A percentile compares a stretch with the other conserved stretches of the same genome.
Evolutionary conservation across 129 eudicot species (phyloP).

Genomic region (Chrysanthemum makinoi): DNA sequence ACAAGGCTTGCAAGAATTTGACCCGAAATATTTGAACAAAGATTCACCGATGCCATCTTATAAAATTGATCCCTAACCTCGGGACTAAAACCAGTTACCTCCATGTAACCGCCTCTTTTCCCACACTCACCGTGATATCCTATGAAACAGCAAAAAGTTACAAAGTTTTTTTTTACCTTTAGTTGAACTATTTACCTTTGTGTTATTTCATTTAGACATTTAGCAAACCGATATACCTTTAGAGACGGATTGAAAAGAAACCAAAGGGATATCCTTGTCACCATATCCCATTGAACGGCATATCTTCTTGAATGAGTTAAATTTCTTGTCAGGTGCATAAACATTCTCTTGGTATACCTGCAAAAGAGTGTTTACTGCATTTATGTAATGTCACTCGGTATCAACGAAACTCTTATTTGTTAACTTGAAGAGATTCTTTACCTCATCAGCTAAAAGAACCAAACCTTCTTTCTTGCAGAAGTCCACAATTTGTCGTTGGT

Average conservation of each 20-base stretch:
- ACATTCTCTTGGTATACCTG: conserved; percentile 95
- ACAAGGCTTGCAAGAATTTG: conserved; percentile 94
- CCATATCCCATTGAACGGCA: conserved; percentile 84
- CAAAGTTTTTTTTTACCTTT: neutral
- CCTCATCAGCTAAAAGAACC: conserved; percentile 98
- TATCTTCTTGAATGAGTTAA: conserved; percentile 86
- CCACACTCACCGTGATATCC: conserved; percentile 99
- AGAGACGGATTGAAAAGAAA: conserved; percentile 92
- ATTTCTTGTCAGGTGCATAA: conserved; percentile 83
- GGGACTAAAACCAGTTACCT: conserved; percentile 86
- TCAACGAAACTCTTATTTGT: neutral
- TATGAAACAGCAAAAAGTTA: conserved; percentile 19
- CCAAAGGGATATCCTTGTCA: conserved; percentile 79
- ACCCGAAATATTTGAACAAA: conserved; percentile 89
- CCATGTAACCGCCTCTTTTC: conserved; percentile 98
- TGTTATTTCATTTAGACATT: neutral
- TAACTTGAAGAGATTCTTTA: conserved; percentile 28
- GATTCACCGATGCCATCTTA: conserved; percentile 87
- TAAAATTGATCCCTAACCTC: conserved; percentile 81
- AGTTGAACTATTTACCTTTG: neutral
- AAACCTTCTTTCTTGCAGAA: conserved; percentile 89
- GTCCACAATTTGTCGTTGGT: conserved; percentile 82
- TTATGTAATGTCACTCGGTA: neutral
- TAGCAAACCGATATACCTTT: conserved; percentile 53
- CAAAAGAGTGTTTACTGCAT: conserved; percentile 10